phyloP scores from a whole-genome alignment of 768 basidiomycete species.

The Suillus clintonianus region DNA sequence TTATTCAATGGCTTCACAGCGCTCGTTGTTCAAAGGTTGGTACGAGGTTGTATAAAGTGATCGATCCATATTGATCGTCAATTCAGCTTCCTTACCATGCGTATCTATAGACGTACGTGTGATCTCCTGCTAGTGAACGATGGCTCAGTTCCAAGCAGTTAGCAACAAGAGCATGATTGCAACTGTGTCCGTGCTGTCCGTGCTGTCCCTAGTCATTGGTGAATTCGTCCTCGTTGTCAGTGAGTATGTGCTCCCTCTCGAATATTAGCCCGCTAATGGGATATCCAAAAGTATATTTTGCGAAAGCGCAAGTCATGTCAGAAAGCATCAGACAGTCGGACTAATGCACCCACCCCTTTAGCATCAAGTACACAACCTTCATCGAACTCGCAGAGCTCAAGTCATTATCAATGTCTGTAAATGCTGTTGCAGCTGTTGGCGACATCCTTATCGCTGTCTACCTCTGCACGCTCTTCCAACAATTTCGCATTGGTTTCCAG shows the following conservation, averaged over 20 bases:
- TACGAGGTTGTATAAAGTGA: too few relatives aligned
- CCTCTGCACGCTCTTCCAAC: constrained; percentile 43
- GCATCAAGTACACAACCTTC: constrained; percentile 44
- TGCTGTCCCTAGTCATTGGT: constrained; percentile 35
- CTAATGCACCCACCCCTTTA: constrained; percentile 13
- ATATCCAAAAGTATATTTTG: constrained; percentile 29
- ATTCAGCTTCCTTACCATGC: constrained; percentile 42
- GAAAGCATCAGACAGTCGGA: not conserved
- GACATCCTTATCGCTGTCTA: constrained; percentile 48
- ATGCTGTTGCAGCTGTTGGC: constrained; percentile 46
- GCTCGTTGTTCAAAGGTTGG: constrained; percentile 42
- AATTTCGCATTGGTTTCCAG: constrained; percentile 46
- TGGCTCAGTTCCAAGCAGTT: constrained; percentile 32
- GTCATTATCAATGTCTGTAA: constrained; percentile 52
- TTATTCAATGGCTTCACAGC: constrained; percentile 51
- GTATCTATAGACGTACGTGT: constrained; percentile 44
- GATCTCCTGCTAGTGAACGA: not conserved
- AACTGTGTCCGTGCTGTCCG: constrained; percentile 33
- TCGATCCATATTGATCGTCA: too few relatives aligned
- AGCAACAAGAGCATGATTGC: constrained; percentile 45
- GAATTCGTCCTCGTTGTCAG: constrained; percentile 40
- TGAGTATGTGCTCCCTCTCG: constrained; percentile 14
- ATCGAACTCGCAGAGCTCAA: constrained; percentile 44
- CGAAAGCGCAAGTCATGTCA: constrained; percentile 30
- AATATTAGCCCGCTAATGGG: not conserved